Conservation (phyloP, 768 basidiomycete species). For the Psilocybe cyanescens region DNA sequence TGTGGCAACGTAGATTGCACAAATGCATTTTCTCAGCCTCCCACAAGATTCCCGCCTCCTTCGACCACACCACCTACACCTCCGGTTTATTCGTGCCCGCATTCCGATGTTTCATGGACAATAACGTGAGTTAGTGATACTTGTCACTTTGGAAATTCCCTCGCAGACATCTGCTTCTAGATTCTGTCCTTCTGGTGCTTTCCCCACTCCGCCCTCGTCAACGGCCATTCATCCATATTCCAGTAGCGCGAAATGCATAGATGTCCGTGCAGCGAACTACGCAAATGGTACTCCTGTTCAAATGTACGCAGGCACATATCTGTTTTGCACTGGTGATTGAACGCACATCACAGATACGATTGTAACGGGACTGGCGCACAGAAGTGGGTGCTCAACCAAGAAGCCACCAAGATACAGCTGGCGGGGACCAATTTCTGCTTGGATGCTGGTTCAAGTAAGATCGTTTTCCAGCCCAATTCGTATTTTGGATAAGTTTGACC, state of each 20-base stretch:
- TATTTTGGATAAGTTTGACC: no score
- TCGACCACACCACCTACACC: constrained; percentile 18
- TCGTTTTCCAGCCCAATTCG: no score
- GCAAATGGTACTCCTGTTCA: constrained; percentile 38
- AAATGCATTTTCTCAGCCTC: constrained; percentile 30
- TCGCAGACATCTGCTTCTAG: constrained; percentile 1
- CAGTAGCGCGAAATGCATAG: constrained; percentile 32
- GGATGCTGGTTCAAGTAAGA: constrained; percentile 37
- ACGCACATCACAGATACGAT: constrained; percentile 29
- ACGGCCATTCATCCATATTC: constrained; percentile 32
- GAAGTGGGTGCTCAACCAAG: constrained; percentile 33
- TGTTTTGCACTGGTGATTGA: background rate
- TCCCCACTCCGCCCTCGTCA: constrained; percentile 17
- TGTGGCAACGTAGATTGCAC: constrained; percentile 29
- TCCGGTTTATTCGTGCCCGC: constrained; percentile 24
- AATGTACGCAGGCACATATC: constrained; percentile 24
- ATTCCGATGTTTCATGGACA: constrained; percentile 18
- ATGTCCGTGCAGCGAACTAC: constrained; percentile 33
- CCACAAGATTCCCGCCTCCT: constrained; percentile 27
- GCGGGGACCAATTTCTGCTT: constrained; percentile 34
- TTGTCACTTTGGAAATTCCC: background rate
- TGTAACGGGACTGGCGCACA: constrained; percentile 37
- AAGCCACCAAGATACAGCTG: constrained; percentile 30
- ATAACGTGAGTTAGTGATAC: constrained; percentile 21
- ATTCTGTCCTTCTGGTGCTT: constrained; percentile 27